Percentiles rank a stretch among this genome's conserved stretches.
Evolutionary conservation across 1,139 yeast species (phyloP).

Genomic region (Candida sp.): DNA sequence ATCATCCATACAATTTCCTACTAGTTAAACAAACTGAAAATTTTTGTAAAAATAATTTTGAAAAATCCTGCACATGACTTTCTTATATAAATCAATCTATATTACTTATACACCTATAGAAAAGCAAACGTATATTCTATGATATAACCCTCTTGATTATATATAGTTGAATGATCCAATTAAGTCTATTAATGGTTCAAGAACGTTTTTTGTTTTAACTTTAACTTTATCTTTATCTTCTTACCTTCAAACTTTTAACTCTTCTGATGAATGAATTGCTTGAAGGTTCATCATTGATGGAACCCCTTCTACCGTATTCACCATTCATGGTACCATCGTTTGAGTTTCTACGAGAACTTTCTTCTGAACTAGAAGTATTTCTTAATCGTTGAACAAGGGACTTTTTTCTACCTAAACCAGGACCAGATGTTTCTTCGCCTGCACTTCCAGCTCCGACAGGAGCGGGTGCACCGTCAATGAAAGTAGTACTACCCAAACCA

Average conservation of each 20-base stretch:
- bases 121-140: not conserved
- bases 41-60: not conserved
- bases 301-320: conserved; percentile 17
- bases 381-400: conserved; percentile 69
- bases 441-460: conserved; percentile 35
- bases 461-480: conserved; percentile 96
- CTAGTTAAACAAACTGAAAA: too few species aligned
- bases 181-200: not conserved
- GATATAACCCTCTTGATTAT: not conserved
- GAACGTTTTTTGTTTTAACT: too few species aligned
- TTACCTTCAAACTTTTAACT: conserved; percentile 84
- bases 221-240: conserved; percentile 23
- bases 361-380: conserved; percentile 37
- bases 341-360: conserved; percentile 30
- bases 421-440: conserved; percentile 26
- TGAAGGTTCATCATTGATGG: conserved; percentile 28
- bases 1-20: too few species aligned
- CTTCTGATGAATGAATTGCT: conserved; percentile 64
- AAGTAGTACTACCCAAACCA: conserved; percentile 91
- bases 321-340: conserved; percentile 19
- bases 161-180: not conserved
- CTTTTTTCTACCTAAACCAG: conserved; percentile 69
- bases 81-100: not conserved
- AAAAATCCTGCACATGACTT: not conserved
- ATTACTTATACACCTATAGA: not conserved